Evolutionary conservation across 1,284 basidiomycete species (phyloP), one percentile per base, ranked within the genome.

Genomic region (Puccinia coronata): DNA sequence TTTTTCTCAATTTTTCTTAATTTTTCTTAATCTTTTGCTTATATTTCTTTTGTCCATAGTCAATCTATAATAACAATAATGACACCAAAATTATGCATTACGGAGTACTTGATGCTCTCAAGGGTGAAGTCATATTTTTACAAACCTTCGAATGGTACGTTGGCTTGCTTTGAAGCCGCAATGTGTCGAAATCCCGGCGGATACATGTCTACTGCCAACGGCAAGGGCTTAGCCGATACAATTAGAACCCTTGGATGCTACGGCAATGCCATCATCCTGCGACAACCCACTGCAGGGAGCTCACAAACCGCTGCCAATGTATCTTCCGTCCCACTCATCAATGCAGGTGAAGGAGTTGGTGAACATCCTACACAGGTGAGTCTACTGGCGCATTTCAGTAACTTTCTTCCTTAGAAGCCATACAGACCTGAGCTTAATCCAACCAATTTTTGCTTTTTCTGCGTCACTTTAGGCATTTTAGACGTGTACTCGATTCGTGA

Each of bases 401-500:
- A 2, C 36, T 67, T 11, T 31, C 23, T 47, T 51, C 12, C 9
- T 43, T 49, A 8, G 28, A 25, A 28, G n/a, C 28, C 23, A 28
- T n/a, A 0, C 61, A 18, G 16, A 49, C 39, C 55, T 41, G n/a
- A 73, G 31, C 28, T 49, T 49, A 55, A 43, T 25, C 43, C 41
- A 43, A 14, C 63, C 61, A 12, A 16, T 67, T 39, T 23, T 47
- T 16, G n/a, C 14, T 20, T 49, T 63, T 8, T 57, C 16, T 74
- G 28, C 23, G 72, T 28, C 41, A n/a, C 55, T 41, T 6, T 65
- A 81, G 92, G 94, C 94, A 41, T 89, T 98, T 88, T 99, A 82
- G 97, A 99, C 86, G 91, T 98, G 39, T 99, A 95, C 87, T 98
- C 96, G 61, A 99, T 99, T 84, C 95, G 97, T 23, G 96, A 94